Conservation (phyloP, 2,329 filamentous ascomycete species). For the Hymenoscyphus fructigenus region DNA sequence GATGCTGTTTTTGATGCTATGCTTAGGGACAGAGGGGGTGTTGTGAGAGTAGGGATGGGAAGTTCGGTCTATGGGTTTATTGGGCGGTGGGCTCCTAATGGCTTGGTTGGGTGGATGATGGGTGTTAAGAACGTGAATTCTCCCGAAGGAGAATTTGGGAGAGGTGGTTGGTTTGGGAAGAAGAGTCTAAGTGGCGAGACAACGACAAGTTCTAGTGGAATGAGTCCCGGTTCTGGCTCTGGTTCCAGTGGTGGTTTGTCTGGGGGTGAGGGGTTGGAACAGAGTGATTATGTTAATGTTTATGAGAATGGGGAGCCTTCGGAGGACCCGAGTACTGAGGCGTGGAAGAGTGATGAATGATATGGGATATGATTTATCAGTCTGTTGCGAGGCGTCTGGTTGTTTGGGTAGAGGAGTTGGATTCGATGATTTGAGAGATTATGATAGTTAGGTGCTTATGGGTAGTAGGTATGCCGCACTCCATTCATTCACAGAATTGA, state of each 20-base stretch:
- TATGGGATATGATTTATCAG: background rate
- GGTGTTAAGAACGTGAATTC: conserved; percentile 60
- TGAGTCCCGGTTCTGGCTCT: conserved; percentile 20
- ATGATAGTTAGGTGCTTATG: background rate
- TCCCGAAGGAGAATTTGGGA: conserved; percentile 17
- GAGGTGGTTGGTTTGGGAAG: conserved; percentile 15
- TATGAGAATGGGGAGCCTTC: conserved; percentile 13
- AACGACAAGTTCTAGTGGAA: conserved; percentile 8
- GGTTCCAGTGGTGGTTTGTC: background rate
- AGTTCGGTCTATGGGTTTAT: conserved; percentile 83
- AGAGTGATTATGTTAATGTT: conserved; percentile 33
- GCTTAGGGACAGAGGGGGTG: conserved; percentile 54
- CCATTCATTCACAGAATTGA: background rate
- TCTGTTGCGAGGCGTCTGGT: background rate
- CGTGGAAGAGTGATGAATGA: background rate
- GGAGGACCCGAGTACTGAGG: conserved; percentile 10
- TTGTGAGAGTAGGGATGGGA: conserved; percentile 80
- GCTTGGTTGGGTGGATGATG: conserved; percentile 91
- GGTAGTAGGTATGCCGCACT: background rate
- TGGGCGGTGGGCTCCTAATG: conserved; percentile 73
- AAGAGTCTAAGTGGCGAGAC: background rate
- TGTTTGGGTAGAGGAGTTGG: background rate
- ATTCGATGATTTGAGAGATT: conserved; percentile 54
- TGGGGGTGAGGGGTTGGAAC: conserved; percentile 17
- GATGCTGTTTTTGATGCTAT: conserved; percentile 89